Percentiles rank a stretch among this genome's conserved stretches.
These are phyloP conservation scores for Pichia sp. DNA, from an alignment of 1,139 yeast species.

Conservation along the genomic window DNA sequence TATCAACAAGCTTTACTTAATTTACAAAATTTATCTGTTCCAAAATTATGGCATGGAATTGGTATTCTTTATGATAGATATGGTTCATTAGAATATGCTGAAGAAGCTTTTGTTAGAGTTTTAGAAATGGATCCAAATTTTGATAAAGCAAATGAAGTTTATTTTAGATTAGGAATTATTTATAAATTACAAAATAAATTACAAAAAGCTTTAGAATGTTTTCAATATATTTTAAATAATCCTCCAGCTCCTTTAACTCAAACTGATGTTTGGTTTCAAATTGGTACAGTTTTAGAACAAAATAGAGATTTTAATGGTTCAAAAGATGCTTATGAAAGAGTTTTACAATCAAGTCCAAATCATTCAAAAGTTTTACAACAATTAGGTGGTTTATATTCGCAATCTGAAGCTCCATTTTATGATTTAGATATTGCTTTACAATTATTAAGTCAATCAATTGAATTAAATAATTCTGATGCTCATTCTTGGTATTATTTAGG, in stretches of 20 bases:
- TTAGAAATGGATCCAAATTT: slow-evolving; percentile 92
- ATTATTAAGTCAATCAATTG: slow-evolving; percentile 78
- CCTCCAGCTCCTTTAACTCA: slow-evolving; percentile 96
- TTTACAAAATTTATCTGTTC: slow-evolving; percentile 88
- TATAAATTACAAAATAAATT: slow-evolving; percentile 91
- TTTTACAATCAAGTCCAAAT: slow-evolving; percentile 80
- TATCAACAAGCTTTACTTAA: slow-evolving; percentile 93
- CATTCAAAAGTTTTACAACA: slow-evolving; percentile 96
- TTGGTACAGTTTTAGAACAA: slow-evolving; percentile 92
- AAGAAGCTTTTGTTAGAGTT: slow-evolving; percentile 95
- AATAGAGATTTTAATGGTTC: slow-evolving; percentile 91
- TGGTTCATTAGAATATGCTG: slow-evolving; percentile 94
- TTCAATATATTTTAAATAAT: slow-evolving; percentile 79
- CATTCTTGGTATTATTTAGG: slow-evolving; percentile 97
- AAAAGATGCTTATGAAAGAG: slow-evolving; percentile 86
- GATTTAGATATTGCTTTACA: slow-evolving; percentile 81
- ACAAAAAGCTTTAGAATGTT: slow-evolving; percentile 84
- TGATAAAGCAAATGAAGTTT: slow-evolving; percentile 93
- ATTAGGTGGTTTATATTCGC: slow-evolving; percentile 91
- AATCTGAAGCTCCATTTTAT: slow-evolving; percentile 62
- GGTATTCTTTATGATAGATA: slow-evolving; percentile 94
- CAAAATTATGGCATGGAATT: slow-evolving; percentile 97
- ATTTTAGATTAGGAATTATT: slow-evolving; percentile 93
- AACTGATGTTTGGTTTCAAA: slow-evolving; percentile 97
- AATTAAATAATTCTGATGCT: slow-evolving; percentile 85